Conservation (phyloP, 768 basidiomycete species). For the Tulasnella sp. region DNA sequence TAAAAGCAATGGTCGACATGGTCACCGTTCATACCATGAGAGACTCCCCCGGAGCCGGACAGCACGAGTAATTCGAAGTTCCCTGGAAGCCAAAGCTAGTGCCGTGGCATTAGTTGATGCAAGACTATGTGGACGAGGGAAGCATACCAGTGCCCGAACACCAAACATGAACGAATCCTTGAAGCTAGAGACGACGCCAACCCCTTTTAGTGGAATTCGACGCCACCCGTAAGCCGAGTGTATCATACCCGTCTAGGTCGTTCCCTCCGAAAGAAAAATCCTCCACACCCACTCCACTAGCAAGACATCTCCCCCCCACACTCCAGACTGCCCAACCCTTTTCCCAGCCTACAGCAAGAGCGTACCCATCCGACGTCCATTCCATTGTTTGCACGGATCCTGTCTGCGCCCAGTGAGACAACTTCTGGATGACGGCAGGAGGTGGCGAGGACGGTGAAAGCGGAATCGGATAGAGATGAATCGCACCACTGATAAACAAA, state of each 20-base stretch:
- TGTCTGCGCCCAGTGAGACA: constrained; percentile 44
- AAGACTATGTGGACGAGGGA: neutral
- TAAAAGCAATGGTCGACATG: neutral
- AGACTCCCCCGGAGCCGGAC: constrained; percentile 36
- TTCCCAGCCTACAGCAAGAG: constrained; percentile 86
- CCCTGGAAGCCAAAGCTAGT: constrained; percentile 87
- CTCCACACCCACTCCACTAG: constrained; percentile 60
- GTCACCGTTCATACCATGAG: neutral
- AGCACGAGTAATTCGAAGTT: constrained; percentile 77
- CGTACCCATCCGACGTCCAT: constrained; percentile 96
- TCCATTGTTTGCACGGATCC: constrained; percentile 63
- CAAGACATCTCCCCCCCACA: constrained; percentile 78
- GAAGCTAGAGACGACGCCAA: constrained; percentile 36
- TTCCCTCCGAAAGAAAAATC: constrained; percentile 46
- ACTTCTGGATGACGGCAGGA: constrained; percentile 34
- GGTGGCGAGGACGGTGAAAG: constrained; percentile 7
- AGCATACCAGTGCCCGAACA: constrained; percentile 33
- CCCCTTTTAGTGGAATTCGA: neutral
- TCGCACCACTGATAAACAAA: constrained; percentile 2
- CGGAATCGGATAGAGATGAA: constrained; percentile 6
- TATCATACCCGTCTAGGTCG: constrained; percentile 25
- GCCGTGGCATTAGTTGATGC: neutral
- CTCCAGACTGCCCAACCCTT: constrained; percentile 87
- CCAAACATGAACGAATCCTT: constrained; percentile 85
- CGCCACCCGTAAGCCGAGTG: neutral